Conservation (phyloP, 441 rosid species). For the Omphalea diandra region DNA sequence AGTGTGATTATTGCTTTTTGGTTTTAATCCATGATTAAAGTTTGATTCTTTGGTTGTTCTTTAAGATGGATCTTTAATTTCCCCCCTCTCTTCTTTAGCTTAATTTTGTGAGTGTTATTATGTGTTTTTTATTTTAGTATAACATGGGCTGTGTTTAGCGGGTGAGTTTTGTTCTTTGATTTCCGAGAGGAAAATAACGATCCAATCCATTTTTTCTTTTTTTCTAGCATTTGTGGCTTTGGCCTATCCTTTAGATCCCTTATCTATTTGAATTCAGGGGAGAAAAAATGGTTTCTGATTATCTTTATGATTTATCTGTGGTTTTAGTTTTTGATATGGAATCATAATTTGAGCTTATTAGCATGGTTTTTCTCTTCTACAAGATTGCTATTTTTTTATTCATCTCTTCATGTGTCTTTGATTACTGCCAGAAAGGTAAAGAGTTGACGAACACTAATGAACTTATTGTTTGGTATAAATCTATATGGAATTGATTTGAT, state of each 20-base stretch:
- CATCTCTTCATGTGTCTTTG: not conserved
- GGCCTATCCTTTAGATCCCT: not conserved
- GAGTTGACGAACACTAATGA: too few relatives aligned
- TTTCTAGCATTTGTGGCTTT: too few relatives aligned
- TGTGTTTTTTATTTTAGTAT: not conserved
- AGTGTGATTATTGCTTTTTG: slow-evolving; percentile 17
- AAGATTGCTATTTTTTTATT: not conserved
- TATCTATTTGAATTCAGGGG: not conserved
- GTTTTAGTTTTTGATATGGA: not conserved
- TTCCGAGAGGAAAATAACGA: not conserved
- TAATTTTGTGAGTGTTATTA: not conserved
- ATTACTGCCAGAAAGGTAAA: not conserved
- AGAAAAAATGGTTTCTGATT: not conserved
- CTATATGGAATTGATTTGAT: too few relatives aligned
- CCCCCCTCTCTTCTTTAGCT: not conserved
- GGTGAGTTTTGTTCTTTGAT: not conserved
- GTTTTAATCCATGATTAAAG: not conserved
- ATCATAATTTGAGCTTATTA: not conserved
- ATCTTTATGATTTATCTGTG: not conserved
- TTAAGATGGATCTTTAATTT: not conserved
- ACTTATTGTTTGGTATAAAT: too few relatives aligned
- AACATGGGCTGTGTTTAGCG: slow-evolving; percentile 2
- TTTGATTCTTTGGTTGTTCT: not conserved
- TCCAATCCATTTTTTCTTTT: not conserved
- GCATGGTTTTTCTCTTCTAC: too few relatives aligned